Evolutionary conservation across 2,329 filamentous ascomycete genomes (phyloP), one percentile per base, ranked within the genome.

Genomic region (Escovopsis weberi): DNA sequence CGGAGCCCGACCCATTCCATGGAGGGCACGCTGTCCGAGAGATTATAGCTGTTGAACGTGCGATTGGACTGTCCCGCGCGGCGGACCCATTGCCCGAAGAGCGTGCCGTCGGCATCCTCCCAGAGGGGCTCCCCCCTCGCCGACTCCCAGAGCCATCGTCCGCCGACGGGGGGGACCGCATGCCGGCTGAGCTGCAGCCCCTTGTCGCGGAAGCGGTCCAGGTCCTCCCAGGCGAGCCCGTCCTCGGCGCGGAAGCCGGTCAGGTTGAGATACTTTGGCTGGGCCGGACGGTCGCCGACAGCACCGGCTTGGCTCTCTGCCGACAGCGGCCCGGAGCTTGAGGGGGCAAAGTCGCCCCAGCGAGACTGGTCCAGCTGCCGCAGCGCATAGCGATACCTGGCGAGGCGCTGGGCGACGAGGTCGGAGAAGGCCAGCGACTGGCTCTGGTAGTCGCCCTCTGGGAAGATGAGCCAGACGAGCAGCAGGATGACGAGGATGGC

Each of bases 221-320:
- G 65, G 44, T 86, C 70, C 32, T 80, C 73, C 88, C 88, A 95
- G 2, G 76, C 80, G 59, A 84, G 85, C 4, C 74, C 77, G 61
- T 94, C 83, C 18, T 78, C 72, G 38, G 76, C 65, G 39, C 82
- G 74, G 47, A 93, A 79, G 1, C 89, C 89, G 2, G 84, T 84
- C 41, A 94, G 65, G 51, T 86, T 85, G 45, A 87, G 62, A 47
- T 70, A 79, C 23, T 61, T 64, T 18, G 37, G 53, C 23, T 26
- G 37, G 10, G 50, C 38, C 38, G 48, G 49, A 19, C 48, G 45
- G 18, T 9, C 8, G 28, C 8, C 8, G 28, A 9, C 28, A 32
- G 28, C 11, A 11, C 11, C 28, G 28, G 8, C 11, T 3, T 32
- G 28, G 23, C 51, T 51, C 12, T 58, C 55, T 23, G 50, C 51